Conservation (phyloP, 2,329 filamentous ascomycete species). For the Xylaria sp. region DNA sequence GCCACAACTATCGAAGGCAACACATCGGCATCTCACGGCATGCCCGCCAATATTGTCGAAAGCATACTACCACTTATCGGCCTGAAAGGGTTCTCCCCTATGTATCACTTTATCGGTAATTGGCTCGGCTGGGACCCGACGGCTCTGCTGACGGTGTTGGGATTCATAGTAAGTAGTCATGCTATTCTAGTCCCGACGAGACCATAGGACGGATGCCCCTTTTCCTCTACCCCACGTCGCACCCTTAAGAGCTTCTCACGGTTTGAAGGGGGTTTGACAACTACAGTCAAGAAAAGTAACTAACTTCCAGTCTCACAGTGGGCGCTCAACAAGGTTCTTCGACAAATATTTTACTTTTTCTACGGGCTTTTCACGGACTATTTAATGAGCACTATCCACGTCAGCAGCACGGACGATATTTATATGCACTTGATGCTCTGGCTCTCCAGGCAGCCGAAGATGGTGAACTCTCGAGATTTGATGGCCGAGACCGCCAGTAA, state of each 20-base stretch:
- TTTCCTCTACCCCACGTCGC: too few species aligned
- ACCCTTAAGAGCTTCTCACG: background rate
- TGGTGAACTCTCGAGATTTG: constrained; percentile 57
- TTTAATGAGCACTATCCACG: constrained; percentile 58
- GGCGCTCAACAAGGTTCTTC: constrained; percentile 49
- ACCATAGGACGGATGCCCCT: background rate
- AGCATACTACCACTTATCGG: constrained; percentile 54
- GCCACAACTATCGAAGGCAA: constrained; percentile 26
- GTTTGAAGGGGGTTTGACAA: background rate
- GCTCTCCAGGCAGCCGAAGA: constrained; percentile 58
- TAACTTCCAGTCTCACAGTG: constrained; percentile 38
- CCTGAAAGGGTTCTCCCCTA: constrained; percentile 49
- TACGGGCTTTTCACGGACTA: constrained; percentile 50
- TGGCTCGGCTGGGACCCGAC: constrained; percentile 57
- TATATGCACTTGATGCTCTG: constrained; percentile 65
- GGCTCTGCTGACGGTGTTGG: constrained; percentile 51
- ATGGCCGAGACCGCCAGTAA: constrained; percentile 61
- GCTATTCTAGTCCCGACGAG: background rate
- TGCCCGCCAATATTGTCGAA: constrained; percentile 40
- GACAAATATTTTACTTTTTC: constrained; percentile 44
- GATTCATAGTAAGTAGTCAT: constrained; percentile 41
- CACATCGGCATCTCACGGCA: constrained; percentile 16
- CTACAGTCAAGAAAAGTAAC: background rate
- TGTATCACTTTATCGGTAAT: constrained; percentile 52
- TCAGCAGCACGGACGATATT: constrained; percentile 63